These are phyloP conservation scores for Chrysoporthe austroafricana DNA, from an alignment of 2,329 filamentous ascomycete species.

Conservation along the genomic window DNA sequence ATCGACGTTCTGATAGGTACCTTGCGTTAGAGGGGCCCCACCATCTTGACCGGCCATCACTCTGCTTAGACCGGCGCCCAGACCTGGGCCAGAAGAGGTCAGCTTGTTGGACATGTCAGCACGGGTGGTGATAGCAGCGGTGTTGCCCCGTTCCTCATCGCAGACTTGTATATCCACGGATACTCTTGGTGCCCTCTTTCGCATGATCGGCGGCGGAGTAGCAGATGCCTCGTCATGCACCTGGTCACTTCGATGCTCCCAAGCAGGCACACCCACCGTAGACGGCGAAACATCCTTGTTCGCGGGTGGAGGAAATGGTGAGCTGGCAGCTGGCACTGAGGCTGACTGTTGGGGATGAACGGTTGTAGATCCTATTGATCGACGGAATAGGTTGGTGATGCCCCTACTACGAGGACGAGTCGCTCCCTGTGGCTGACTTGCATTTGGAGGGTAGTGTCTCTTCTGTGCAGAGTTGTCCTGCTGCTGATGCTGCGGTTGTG, in stretches of 20 bases:
- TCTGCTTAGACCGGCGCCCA: slow-evolving; percentile 24
- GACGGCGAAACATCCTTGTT: not conserved
- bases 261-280: slow-evolving; percentile 19
- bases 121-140: not conserved
- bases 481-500: slow-evolving; percentile 36
- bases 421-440: slow-evolving; percentile 35
- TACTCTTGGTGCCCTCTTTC: slow-evolving; percentile 12
- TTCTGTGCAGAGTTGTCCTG: slow-evolving; percentile 36
- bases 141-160: not conserved
- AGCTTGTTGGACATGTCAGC: slow-evolving; percentile 1
- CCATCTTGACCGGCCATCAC: slow-evolving; percentile 19
- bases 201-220: slow-evolving; percentile 28
- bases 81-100: slow-evolving; percentile 12
- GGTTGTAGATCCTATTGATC: slow-evolving; percentile 22
- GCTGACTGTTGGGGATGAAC: slow-evolving; percentile 16
- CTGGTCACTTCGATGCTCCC: slow-evolving; percentile 21
- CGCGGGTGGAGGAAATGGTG: slow-evolving; percentile 22
- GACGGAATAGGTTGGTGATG: slow-evolving; percentile 27
- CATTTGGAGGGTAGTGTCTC: slow-evolving; percentile 30
- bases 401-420: slow-evolving; percentile 23
- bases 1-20: not conserved
- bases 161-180: not conserved
- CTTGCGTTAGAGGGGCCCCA: slow-evolving; percentile 15
- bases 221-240: slow-evolving; percentile 22
- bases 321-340: slow-evolving; percentile 19